Evolutionary conservation across 352 stramenopile genomes (phyloP).

Genomic region (Phytophthora sansomeana): DNA sequence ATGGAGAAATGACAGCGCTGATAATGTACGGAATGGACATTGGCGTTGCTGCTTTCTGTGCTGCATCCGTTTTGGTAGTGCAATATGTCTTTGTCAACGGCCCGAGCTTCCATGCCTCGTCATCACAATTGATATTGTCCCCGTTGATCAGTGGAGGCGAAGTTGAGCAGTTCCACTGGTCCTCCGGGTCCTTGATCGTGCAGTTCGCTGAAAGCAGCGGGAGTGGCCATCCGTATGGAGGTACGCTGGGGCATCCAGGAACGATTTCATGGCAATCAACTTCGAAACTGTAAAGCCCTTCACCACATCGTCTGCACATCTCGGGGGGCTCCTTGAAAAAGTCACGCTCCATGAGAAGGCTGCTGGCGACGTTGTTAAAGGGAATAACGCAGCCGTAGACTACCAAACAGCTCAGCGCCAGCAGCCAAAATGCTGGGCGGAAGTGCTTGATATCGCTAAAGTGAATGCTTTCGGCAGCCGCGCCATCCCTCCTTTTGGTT

Average conservation of each 20-base stretch:
- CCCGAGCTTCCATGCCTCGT: slow-evolving; percentile 73
- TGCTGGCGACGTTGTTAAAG: slow-evolving; percentile 95
- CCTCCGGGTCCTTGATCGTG: slow-evolving; percentile 64
- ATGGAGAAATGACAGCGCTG: slow-evolving; percentile 88
- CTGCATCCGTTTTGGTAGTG: slow-evolving; percentile 65
- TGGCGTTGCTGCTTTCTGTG: slow-evolving; percentile 74
- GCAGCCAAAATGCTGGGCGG: slow-evolving; percentile 88
- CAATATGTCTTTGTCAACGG: slow-evolving; percentile 70
- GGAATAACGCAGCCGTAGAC: slow-evolving; percentile 95
- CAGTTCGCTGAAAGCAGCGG: slow-evolving; percentile 76
- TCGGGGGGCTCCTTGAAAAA: slow-evolving; percentile 79
- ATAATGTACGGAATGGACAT: slow-evolving; percentile 96
- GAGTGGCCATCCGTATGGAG: slow-evolving; percentile 79
- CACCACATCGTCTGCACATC: slow-evolving; percentile 60
- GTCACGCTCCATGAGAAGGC: slow-evolving; percentile 92
- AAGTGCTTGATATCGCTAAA: slow-evolving; percentile 85
- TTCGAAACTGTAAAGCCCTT: slow-evolving; percentile 58
- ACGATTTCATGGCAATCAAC: slow-evolving; percentile 64
- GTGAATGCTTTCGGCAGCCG: slow-evolving; percentile 58
- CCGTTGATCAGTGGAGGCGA: slow-evolving; percentile 69
- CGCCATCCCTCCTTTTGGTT: slow-evolving; percentile 30
- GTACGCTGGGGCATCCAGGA: slow-evolving; percentile 61
- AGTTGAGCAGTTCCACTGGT: slow-evolving; percentile 69
- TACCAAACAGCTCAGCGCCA: slow-evolving; percentile 91
- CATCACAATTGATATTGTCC: slow-evolving; percentile 82